phyloP scores from a whole-genome alignment of 129 eudicot species.

The Glebionis coronaria region DNA sequence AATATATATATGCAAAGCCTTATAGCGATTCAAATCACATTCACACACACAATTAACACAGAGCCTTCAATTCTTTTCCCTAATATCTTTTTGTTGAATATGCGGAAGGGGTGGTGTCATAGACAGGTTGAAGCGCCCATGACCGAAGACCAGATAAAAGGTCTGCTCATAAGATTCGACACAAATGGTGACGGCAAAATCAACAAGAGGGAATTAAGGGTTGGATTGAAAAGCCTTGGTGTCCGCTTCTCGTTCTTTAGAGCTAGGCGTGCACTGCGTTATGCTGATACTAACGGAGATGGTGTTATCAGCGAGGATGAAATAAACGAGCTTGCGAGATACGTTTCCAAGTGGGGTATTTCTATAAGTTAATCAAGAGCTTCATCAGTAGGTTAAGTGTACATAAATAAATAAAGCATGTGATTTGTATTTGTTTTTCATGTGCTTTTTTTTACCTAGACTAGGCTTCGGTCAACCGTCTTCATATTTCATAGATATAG shows the following conservation, averaged over 20 bases:
- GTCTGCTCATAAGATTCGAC: slow-evolving; percentile 28
- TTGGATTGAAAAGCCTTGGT: slow-evolving; percentile 37
- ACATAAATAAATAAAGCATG: neutral
- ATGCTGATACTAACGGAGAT: slow-evolving; percentile 44
- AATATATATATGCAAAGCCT: slow-evolving; percentile 6
- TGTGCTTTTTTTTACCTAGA: neutral
- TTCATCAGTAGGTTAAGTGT: neutral
- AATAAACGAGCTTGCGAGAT: slow-evolving; percentile 25
- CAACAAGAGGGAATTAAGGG: slow-evolving; percentile 33
- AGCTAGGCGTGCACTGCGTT: slow-evolving; percentile 30
- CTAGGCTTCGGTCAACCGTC: slow-evolving; percentile 21
- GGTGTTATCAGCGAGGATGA: slow-evolving; percentile 40
- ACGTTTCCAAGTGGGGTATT: slow-evolving; percentile 33
- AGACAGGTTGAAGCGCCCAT: slow-evolving; percentile 18
- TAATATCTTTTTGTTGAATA: neutral
- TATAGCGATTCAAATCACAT: slow-evolving; percentile 14
- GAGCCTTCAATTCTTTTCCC: neutral
- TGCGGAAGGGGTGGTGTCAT: neutral
- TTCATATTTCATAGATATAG: slow-evolving; percentile 3
- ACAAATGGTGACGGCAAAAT: slow-evolving; percentile 39
- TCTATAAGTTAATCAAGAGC: slow-evolving; percentile 1
- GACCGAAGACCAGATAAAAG: slow-evolving; percentile 31
- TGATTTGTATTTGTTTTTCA: neutral
- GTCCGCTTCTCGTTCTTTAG: slow-evolving; percentile 26
- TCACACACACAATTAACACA: slow-evolving; percentile 12